Conservation (phyloP, 192 early-diverging fungal genomes). For the Tieghemiomyces parasiticus region DNA sequence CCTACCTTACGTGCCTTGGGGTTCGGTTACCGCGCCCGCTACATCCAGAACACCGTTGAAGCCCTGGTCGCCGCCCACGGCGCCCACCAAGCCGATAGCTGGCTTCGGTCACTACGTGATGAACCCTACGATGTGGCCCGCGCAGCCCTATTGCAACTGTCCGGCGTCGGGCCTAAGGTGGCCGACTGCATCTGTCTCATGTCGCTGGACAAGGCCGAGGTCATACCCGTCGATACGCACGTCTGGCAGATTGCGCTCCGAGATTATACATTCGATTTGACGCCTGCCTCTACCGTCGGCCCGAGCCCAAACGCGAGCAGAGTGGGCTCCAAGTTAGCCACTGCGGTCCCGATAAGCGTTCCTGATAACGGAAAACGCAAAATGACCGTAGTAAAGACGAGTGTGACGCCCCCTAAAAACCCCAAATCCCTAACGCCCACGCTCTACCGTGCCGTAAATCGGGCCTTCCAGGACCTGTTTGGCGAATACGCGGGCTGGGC, state of each 20-base stretch:
- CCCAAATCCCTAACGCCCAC: conserved; percentile 47
- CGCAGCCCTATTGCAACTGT: conserved; percentile 45
- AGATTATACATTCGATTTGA: conserved; percentile 47
- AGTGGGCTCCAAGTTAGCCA: conserved; percentile 1
- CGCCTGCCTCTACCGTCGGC: conserved; percentile 1
- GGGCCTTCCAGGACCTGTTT: conserved; percentile 61
- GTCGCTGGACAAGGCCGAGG: conserved; percentile 69
- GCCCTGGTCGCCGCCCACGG: conserved; percentile 29
- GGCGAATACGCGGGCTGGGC: conserved; percentile 73
- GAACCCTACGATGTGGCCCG: conserved; percentile 38
- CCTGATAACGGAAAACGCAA: conserved; percentile 1
- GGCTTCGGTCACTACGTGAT: conserved; percentile 44
- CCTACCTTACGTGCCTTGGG: conserved; percentile 50
- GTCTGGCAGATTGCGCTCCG: conserved; percentile 87
- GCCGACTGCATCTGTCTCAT: conserved; percentile 93
- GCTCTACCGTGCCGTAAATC: conserved; percentile 50
- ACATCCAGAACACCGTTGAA: conserved; percentile 59
- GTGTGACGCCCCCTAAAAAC: conserved; percentile 20
- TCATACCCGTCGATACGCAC: conserved; percentile 87
- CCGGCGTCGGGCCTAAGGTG: conserved; percentile 90
- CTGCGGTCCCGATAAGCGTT: no score
- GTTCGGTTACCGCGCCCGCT: conserved; percentile 93
- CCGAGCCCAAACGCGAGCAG: no score
- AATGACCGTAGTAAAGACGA: conserved; percentile 9
- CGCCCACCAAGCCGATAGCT: conserved; percentile 27